Conservation (phyloP, 352 stramenopile genomes). For the Pythium pyrilobum region DNA sequence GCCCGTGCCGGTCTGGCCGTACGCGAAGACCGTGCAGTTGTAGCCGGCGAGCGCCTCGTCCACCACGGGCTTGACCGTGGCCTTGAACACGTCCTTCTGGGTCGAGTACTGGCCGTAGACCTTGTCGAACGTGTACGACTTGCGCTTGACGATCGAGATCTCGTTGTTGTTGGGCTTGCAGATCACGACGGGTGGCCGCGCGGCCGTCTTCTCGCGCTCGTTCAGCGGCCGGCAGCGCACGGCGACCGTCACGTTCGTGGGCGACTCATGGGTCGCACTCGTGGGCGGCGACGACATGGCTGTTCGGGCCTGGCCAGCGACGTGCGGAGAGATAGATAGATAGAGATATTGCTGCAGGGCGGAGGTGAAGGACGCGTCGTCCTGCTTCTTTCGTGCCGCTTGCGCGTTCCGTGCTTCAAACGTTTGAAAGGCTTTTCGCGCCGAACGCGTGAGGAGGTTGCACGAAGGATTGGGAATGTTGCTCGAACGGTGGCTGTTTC, state of each 20-base stretch:
- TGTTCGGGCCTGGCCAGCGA: too few relatives aligned
- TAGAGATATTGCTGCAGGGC: too few relatives aligned
- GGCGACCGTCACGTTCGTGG: constrained; percentile 84
- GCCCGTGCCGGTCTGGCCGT: constrained; percentile 95
- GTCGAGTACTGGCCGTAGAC: constrained; percentile 95
- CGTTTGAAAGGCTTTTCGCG: constrained; percentile 16
- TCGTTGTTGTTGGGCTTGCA: constrained; percentile 85
- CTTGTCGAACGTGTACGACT: constrained; percentile 90
- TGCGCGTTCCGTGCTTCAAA: constrained; percentile 13
- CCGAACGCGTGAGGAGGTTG: not conserved
- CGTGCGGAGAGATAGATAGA: too few relatives aligned
- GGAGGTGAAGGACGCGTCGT: too few relatives aligned
- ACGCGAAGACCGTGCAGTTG: constrained; percentile 97
- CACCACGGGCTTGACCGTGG: constrained; percentile 91
- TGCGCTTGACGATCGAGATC: constrained; percentile 82
- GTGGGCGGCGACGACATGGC: too few relatives aligned
- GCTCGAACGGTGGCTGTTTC: not conserved
- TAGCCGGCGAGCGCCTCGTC: constrained; percentile 94
- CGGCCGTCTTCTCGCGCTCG: constrained; percentile 75
- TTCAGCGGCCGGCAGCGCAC: constrained; percentile 90
- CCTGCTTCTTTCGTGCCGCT: not conserved
- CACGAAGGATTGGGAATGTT: not conserved
- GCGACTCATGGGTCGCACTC: too few relatives aligned
- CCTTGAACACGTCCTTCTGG: constrained; percentile 96
- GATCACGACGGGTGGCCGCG: constrained; percentile 74